These are phyloP conservation scores for Mytilinidion resinicola DNA, from an alignment of 495 filamentous ascomycete genomes.

Conservation along the genomic window DNA sequence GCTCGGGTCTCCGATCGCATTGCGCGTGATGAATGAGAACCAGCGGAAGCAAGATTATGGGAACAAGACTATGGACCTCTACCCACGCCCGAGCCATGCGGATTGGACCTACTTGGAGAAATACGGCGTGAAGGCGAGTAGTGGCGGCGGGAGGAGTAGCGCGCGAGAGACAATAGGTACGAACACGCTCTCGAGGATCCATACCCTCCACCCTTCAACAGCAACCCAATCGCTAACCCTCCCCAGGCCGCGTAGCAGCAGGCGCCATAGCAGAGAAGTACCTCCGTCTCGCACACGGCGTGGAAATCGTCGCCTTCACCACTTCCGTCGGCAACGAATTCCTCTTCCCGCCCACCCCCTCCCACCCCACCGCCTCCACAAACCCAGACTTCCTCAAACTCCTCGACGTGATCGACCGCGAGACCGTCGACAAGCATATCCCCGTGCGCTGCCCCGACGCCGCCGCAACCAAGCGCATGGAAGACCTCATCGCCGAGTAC, in stretches of 20 bases:
- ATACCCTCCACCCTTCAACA: neutral
- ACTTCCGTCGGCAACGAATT: conserved; percentile 76
- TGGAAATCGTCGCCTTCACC: conserved; percentile 90
- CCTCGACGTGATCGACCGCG: conserved; percentile 65
- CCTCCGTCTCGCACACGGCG: conserved; percentile 66
- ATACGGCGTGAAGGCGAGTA: conserved; percentile 91
- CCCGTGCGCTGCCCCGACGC: conserved; percentile 82
- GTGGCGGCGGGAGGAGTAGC: conserved; percentile 84
- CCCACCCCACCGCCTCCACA: conserved; percentile 65
- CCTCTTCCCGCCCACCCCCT: conserved; percentile 73
- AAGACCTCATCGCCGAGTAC: conserved; percentile 70
- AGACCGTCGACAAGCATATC: conserved; percentile 72
- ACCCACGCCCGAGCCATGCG: conserved; percentile 87
- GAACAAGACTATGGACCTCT: conserved; percentile 82
- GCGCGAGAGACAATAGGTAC: conserved; percentile 87
- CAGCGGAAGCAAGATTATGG: conserved; percentile 93
- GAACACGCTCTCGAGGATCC: conserved; percentile 21
- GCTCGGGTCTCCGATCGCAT: conserved; percentile 83
- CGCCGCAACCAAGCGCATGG: conserved; percentile 63
- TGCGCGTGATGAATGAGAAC: conserved; percentile 87
- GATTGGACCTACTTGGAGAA: conserved; percentile 97
- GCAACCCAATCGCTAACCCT: conserved; percentile 8
- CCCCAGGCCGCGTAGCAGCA: conserved; percentile 74
- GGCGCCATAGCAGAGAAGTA: conserved; percentile 95
- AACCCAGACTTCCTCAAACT: conserved; percentile 79